These are phyloP conservation scores for Stentor roeselii DNA, from an alignment of 73 alveolate species.

Conservation along the genomic window DNA sequence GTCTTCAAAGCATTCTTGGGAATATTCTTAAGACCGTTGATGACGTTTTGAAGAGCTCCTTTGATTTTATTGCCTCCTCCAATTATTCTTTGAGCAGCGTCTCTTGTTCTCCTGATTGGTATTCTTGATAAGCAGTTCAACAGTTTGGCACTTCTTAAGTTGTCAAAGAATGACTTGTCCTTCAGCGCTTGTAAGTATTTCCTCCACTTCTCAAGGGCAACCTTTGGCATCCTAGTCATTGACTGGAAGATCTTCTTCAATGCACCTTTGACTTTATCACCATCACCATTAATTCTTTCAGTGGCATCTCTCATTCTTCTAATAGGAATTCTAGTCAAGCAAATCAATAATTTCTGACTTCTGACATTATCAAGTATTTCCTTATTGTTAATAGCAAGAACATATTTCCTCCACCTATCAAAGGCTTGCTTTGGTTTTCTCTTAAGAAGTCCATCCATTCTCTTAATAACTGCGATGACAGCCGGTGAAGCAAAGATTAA, in stretches of 20 bases:
- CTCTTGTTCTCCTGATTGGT: neutral
- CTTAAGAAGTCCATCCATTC: no score
- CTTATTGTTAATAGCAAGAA: no score
- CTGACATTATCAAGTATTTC: neutral
- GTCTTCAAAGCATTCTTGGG: neutral
- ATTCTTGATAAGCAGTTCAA: neutral
- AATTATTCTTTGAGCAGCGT: neutral
- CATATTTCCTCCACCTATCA: no score
- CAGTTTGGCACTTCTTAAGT: neutral
- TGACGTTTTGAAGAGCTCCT: neutral
- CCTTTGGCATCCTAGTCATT: neutral
- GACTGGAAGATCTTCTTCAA: neutral
- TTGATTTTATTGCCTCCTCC: neutral
- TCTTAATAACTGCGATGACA: no score
- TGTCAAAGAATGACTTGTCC: neutral
- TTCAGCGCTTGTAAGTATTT: neutral
- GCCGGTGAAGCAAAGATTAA: no score
- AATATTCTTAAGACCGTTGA: neutral
- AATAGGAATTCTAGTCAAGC: no score
- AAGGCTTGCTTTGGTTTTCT: neutral
- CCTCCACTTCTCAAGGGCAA: neutral
- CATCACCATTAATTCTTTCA: neutral
- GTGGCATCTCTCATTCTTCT: neutral
- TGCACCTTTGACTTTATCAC: neutral
- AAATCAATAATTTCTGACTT: neutral